Percentiles rank a stretch among this genome's conserved stretches.
Evolutionary conservation across 768 basidiomycete species (phyloP).

Genomic region (Pulveroboletus sp.): DNA sequence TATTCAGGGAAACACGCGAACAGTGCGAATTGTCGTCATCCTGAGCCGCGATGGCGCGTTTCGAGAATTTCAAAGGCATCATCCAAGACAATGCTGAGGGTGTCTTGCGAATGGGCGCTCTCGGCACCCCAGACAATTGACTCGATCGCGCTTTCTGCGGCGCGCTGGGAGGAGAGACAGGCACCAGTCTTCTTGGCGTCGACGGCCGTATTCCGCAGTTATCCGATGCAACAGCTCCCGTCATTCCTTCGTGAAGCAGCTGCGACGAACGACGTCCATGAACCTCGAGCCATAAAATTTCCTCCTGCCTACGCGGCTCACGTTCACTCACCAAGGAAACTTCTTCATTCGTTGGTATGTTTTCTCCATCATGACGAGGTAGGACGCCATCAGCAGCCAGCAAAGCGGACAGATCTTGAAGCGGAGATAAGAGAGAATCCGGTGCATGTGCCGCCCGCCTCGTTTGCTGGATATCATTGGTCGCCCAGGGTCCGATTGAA

Average conservation of each 20-base stretch:
- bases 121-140: slow-evolving; percentile 7
- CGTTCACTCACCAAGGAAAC: slow-evolving; percentile 16
- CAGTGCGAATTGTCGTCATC: slow-evolving; percentile 6
- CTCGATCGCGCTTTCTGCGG: slow-evolving; percentile 25
- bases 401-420: slow-evolving; percentile 12
- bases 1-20: slow-evolving; percentile 11
- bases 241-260: background rate
- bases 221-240: background rate
- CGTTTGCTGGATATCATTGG: slow-evolving; percentile 13
- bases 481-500: slow-evolving; percentile 4
- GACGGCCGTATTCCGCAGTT: slow-evolving; percentile 3
- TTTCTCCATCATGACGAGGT: slow-evolving; percentile 19
- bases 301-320: slow-evolving; percentile 1
- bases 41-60: background rate
- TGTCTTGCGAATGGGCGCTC: slow-evolving; percentile 14
- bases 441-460: slow-evolving; percentile 17
- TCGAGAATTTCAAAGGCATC: slow-evolving; percentile 16
- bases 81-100: slow-evolving; percentile 30
- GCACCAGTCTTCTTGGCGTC: slow-evolving; percentile 22
- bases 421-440: slow-evolving; percentile 30
- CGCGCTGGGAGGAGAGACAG: slow-evolving; percentile 18
- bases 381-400: slow-evolving; percentile 2
- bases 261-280: slow-evolving; percentile 8
- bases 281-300: background rate
- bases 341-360: slow-evolving; percentile 3